A percentile compares a stretch with the other conserved stretches of the same genome.
Evolutionary conservation across 1,284 basidiomycete genomes (phyloP).

Genomic region (Tausonia pullulans): DNA sequence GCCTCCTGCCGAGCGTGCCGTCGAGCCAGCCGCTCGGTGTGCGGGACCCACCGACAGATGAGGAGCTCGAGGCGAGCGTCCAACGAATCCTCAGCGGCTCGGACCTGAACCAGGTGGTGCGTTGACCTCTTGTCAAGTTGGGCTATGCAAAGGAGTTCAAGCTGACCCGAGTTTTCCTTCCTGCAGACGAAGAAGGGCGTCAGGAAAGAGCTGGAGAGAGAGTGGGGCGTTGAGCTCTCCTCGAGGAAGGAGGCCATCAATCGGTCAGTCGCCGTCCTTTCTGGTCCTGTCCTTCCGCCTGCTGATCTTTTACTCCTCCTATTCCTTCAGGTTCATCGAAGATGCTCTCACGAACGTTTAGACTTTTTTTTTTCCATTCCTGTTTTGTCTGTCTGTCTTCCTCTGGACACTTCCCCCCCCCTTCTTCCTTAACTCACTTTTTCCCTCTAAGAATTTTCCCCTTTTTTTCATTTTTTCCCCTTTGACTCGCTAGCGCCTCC

Average conservation of each 20-base stretch:
- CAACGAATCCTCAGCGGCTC: conserved; percentile 58
- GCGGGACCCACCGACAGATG: conserved; percentile 46
- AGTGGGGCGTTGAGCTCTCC: conserved; percentile 45
- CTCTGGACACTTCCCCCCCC: not conserved
- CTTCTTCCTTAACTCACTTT: not conserved
- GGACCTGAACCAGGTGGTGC: conserved; percentile 61
- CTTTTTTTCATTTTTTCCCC: not conserved
- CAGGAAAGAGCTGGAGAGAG: conserved; percentile 63
- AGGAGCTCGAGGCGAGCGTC: conserved; percentile 60
- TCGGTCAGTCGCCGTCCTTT: conserved; percentile 6
- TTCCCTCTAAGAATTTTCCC: not conserved
- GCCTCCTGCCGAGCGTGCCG: conserved; percentile 22
- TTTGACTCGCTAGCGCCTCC: not conserved
- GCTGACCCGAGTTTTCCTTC: too few species aligned
- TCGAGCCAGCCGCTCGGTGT: conserved; percentile 21
- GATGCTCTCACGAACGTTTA: conserved; percentile 16
- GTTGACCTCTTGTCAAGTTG: too few species aligned
- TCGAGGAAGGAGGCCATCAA: conserved; percentile 37
- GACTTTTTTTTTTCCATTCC: conserved; percentile 42
- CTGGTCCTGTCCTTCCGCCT: too few species aligned
- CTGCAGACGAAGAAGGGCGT: conserved; percentile 68
- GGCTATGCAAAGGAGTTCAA: too few species aligned
- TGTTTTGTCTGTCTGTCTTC: conserved; percentile 7
- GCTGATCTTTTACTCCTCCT: too few species aligned
- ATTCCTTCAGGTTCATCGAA: conserved; percentile 27